These are phyloP conservation scores for Pestalotiopsis sp. DNA, from an alignment of 2,329 filamentous ascomycete species.

Conservation along the genomic window DNA sequence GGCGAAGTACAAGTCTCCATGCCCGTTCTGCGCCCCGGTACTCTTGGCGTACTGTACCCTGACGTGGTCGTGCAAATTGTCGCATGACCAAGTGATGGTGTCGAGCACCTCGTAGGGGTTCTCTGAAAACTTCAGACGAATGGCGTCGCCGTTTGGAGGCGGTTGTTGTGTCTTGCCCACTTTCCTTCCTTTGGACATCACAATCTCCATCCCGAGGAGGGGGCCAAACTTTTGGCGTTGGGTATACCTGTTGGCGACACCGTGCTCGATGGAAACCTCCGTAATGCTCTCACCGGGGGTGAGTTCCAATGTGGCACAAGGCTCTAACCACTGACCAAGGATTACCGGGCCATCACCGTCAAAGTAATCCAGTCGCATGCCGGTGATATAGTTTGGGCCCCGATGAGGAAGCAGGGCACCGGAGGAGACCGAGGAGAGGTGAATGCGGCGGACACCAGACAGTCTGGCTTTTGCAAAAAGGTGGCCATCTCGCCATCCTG, in stretches of 20 bases:
- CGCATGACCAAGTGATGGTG: conserved; percentile 23
- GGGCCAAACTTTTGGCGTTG: conserved; percentile 20
- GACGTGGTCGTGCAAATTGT: conserved; percentile 24
- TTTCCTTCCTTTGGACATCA: conserved; percentile 15
- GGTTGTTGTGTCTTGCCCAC: conserved; percentile 9
- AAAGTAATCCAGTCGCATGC: conserved; percentile 23
- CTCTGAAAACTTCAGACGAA: conserved; percentile 20
- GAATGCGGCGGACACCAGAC: conserved; percentile 17
- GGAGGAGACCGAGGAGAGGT: conserved; percentile 17
- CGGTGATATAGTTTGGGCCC: conserved; percentile 17
- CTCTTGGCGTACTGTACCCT: conserved; percentile 16
- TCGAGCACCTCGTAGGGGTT: conserved; percentile 22
- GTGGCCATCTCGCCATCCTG: conserved; percentile 18
- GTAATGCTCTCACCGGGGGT: conserved; percentile 17
- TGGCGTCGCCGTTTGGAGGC: conserved; percentile 12
- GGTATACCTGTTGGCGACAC: conserved; percentile 18
- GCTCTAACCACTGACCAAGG: conserved; percentile 24
- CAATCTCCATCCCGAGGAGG: conserved; percentile 17
- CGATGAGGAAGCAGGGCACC: neutral
- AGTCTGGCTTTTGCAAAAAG: conserved; percentile 20
- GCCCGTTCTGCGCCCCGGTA: neutral
- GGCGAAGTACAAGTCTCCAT: conserved; percentile 6
- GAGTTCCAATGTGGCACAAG: conserved; percentile 18
- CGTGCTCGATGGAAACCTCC: conserved; percentile 23
- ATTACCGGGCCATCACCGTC: conserved; percentile 18